A percentile compares a stretch with the other conserved stretches of the same genome.
phyloP scores from a whole-genome alignment of 129 eudicot genomes.

The Tagetes patula region DNA sequence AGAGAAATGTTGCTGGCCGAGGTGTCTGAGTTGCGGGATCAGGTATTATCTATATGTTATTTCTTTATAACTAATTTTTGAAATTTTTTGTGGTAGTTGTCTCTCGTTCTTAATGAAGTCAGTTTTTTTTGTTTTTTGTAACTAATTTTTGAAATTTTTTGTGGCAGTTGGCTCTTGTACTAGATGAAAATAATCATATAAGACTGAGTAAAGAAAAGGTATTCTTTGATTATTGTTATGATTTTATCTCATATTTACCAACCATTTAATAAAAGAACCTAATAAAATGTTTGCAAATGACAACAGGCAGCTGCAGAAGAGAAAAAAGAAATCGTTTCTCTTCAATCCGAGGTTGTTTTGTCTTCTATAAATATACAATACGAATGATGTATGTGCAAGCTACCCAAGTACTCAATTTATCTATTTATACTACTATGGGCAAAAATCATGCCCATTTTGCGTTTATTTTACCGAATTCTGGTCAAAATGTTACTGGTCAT shows the following conservation, averaged over 20 bases:
- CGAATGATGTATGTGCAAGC: background rate
- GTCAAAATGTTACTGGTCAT: background rate
- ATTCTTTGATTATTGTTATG: background rate
- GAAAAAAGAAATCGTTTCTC: slow-evolving; percentile 34
- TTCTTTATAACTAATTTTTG: background rate
- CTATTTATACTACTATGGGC: background rate
- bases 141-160: slow-evolving; percentile 1
- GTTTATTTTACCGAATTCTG: too few species aligned
- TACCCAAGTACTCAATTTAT: background rate
- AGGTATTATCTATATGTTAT: slow-evolving; percentile 38
- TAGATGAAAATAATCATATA: slow-evolving; percentile 42
- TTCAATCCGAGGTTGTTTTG: slow-evolving; percentile 54
- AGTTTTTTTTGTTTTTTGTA: background rate
- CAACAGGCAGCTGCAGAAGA: slow-evolving; percentile 46
- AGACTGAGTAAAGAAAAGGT: slow-evolving; percentile 39
- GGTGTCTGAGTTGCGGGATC: slow-evolving; percentile 78
- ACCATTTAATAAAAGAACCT: background rate
- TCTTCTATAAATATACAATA: background rate
- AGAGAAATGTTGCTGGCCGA: slow-evolving; percentile 71
- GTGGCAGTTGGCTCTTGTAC: slow-evolving; percentile 48
- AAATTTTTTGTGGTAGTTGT: slow-evolving; percentile 45
- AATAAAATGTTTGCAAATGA: slow-evolving; percentile 22
- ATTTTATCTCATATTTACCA: slow-evolving; percentile 14
- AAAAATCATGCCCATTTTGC: background rate
- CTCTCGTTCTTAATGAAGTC: slow-evolving; percentile 19